Percentiles rank a stretch among this genome's conserved stretches.
Evolutionary conservation across 805 yeast genomes (phyloP).

Genomic region (Saturnispora kantuleensis): DNA sequence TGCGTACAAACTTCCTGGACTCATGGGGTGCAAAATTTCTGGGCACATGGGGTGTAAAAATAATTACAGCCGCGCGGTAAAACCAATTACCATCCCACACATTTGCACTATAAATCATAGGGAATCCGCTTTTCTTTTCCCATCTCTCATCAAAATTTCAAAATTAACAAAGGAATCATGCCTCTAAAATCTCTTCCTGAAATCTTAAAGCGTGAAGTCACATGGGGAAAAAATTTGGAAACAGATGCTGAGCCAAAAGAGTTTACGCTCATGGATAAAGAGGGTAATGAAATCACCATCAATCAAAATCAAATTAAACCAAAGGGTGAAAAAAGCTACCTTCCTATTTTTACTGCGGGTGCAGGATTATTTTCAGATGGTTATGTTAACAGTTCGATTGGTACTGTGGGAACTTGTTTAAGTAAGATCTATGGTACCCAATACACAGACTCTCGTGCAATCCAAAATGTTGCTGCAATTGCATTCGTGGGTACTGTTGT

Average conservation of each 20-base stretch:
- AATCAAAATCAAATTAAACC: constrained; percentile 21
- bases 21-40: too few relatives aligned
- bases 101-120: too few relatives aligned
- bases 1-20: too few relatives aligned
- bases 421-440: constrained; percentile 52
- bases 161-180: too few relatives aligned
- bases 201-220: constrained; percentile 14
- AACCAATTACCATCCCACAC: too few relatives aligned
- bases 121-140: too few relatives aligned
- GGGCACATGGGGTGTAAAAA: too few relatives aligned
- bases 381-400: constrained; percentile 76
- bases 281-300: constrained; percentile 16
- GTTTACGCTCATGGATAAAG: constrained; percentile 12
- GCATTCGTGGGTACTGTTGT: constrained; percentile 89
- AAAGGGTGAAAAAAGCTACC: constrained; percentile 23
- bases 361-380: constrained; percentile 94
- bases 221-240: constrained; percentile 19
- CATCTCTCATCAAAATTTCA: too few relatives aligned
- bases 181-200: too few relatives aligned
- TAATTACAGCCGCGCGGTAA: too few relatives aligned
- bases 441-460: constrained; percentile 56
- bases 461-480: constrained; percentile 73
- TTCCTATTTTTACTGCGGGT: constrained; percentile 78
- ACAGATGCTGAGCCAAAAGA: constrained; percentile 15
- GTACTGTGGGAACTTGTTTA: constrained; percentile 68